phyloP scores from a whole-genome alignment of 2,329 filamentous ascomycete genomes.

The Fusarium annulatum region DNA sequence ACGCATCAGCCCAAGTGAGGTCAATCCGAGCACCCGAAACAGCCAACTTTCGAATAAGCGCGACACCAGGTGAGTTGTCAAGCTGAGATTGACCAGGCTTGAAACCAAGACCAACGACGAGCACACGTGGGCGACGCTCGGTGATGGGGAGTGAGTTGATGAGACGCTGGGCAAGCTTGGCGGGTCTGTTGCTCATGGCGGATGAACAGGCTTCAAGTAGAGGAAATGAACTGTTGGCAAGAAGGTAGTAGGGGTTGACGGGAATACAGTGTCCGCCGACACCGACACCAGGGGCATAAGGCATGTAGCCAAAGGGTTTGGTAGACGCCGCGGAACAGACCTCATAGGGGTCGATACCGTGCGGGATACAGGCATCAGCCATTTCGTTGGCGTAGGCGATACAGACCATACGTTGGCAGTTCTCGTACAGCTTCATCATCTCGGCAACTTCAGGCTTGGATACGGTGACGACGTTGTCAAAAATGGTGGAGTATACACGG shows the following conservation, averaged over 20 bases:
- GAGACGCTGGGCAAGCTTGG: neutral
- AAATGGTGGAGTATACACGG: neutral
- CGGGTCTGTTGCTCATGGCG: neutral
- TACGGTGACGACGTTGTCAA: neutral
- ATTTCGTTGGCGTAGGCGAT: neutral
- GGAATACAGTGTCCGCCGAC: neutral
- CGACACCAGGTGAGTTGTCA: neutral
- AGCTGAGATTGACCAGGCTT: neutral
- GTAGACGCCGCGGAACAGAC: neutral
- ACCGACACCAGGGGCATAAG: neutral
- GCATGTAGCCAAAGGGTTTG: neutral
- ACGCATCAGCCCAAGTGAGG: neutral
- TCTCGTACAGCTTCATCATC: slow-evolving; percentile 3
- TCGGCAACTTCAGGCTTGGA: neutral
- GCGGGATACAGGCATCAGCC: neutral
- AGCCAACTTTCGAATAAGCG: neutral
- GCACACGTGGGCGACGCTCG: neutral
- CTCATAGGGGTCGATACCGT: neutral
- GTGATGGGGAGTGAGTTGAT: neutral
- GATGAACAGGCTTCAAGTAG: neutral
- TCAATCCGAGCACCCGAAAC: neutral
- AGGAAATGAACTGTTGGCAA: neutral
- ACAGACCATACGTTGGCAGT: neutral
- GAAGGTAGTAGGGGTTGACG: neutral
- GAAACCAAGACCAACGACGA: neutral